phyloP scores from a whole-genome alignment of 306 rosid species.

The Sindora glabra region DNA sequence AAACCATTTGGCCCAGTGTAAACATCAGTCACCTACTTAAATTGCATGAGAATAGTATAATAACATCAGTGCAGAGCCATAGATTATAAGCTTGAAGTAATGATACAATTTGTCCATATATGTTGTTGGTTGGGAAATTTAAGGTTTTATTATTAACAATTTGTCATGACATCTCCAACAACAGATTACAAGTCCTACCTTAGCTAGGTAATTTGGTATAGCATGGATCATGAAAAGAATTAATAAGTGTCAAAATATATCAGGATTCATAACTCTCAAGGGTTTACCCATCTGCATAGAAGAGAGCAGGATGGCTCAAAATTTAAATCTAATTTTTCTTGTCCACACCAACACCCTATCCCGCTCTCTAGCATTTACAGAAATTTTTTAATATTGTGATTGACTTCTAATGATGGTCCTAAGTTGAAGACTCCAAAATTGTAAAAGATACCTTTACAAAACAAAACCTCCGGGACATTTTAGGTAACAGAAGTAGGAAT shows the following conservation, averaged over 20 bases:
- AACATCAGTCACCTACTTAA: constrained; percentile 73
- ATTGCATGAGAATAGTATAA: constrained; percentile 23
- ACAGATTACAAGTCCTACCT: background rate
- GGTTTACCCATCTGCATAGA: background rate
- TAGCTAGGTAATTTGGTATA: background rate
- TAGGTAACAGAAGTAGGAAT: too few relatives aligned
- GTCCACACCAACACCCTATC: background rate
- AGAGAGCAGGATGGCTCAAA: too few relatives aligned
- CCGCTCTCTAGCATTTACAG: background rate
- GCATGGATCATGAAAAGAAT: background rate
- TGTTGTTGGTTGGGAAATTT: background rate
- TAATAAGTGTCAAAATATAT: background rate
- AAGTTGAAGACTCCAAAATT: background rate
- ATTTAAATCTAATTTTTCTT: too few relatives aligned
- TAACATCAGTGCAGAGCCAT: constrained; percentile 14
- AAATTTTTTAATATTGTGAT: too few relatives aligned
- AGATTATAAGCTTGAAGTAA: constrained; percentile 8
- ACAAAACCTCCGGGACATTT: too few relatives aligned
- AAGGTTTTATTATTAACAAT: background rate
- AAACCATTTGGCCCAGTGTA: constrained; percentile 84
- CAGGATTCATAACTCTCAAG: background rate
- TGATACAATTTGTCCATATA: background rate
- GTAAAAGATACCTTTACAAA: background rate
- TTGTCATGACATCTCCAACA: constrained; percentile 1
- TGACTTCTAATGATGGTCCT: background rate